A percentile compares a stretch with the other conserved stretches of the same genome.
Conservation (phyloP, 805 yeast genomes). For the Kodamaea kakaduensis region DNA sequence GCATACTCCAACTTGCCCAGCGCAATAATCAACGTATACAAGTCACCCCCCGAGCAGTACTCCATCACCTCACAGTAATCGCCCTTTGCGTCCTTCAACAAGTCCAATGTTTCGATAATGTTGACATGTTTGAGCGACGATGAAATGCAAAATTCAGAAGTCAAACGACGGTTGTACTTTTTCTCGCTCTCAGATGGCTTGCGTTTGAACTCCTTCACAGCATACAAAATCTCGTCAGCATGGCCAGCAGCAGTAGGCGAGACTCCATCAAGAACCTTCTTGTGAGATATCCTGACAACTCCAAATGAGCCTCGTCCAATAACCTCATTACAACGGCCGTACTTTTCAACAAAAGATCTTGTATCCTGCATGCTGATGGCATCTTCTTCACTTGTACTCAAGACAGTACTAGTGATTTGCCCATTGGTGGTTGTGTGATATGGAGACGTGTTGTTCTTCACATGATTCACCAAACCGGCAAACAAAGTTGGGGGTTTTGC, state of each 20-base stretch:
- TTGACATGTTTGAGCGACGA: slow-evolving; percentile 74
- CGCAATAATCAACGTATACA: slow-evolving; percentile 68
- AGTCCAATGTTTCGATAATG: slow-evolving; percentile 71
- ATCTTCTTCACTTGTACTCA: slow-evolving; percentile 1
- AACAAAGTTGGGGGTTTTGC: slow-evolving; percentile 65
- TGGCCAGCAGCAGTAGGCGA: slow-evolving; percentile 12
- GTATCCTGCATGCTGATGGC: slow-evolving; percentile 25
- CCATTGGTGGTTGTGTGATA: slow-evolving; percentile 10
- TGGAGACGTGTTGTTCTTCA: slow-evolving; percentile 30
- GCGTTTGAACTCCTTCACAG: slow-evolving; percentile 82
- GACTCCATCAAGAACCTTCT: slow-evolving; percentile 32
- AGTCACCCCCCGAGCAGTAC: slow-evolving; percentile 77
- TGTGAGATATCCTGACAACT: slow-evolving; percentile 84
- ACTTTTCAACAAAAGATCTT: slow-evolving; percentile 74
- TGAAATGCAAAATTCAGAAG: slow-evolving; percentile 79
- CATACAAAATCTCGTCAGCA: slow-evolving; percentile 52
- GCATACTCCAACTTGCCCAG: slow-evolving; percentile 74
- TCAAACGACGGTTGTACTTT: slow-evolving; percentile 66
- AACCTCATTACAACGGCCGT: slow-evolving; percentile 92
- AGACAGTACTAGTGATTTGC: slow-evolving; percentile 1
- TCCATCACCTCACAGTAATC: slow-evolving; percentile 86
- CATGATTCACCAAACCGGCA: slow-evolving; percentile 62
- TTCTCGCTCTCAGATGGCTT: slow-evolving; percentile 58
- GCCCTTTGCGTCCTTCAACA: slow-evolving; percentile 76
- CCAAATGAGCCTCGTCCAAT: slow-evolving; percentile 95